A percentile compares a stretch with the other conserved stretches of the same genome.
Conservation (phyloP, 2,329 filamentous ascomycete species). For the Talaromyces sp. region DNA sequence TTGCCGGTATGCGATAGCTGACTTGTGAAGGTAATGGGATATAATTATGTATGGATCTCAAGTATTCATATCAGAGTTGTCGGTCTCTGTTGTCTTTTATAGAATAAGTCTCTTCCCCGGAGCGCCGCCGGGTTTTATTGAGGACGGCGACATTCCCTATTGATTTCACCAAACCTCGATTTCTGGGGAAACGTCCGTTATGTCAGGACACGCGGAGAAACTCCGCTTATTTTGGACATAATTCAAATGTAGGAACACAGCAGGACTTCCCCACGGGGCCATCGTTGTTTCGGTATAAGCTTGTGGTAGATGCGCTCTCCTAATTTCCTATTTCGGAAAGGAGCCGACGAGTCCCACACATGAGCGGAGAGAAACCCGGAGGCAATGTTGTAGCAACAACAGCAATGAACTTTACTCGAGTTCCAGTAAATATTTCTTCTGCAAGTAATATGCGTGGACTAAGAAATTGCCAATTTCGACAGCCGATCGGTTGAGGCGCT, state of each 20-base stretch:
- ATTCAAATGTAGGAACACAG: background rate
- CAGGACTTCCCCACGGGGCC: background rate
- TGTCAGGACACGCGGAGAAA: background rate
- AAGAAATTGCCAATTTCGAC: background rate
- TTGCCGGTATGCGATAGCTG: background rate
- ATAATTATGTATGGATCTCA: background rate
- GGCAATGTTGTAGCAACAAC: background rate
- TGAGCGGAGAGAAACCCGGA: background rate
- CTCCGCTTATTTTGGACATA: background rate
- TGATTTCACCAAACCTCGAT: background rate
- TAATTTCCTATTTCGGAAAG: background rate
- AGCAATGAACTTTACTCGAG: background rate
- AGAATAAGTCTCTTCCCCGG: background rate
- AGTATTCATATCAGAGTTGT: background rate
- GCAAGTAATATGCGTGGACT: background rate
- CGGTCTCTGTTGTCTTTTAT: background rate
- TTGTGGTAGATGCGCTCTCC: background rate
- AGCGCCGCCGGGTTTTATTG: background rate
- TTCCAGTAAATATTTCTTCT: background rate
- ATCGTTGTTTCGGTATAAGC: background rate
- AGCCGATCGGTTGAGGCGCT: background rate
- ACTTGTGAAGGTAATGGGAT: background rate
- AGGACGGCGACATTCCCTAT: background rate
- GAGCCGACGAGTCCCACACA: background rate
- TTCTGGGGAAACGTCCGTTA: background rate